Evolutionary conservation across 345 rosid genomes (phyloP), one percentile per base, ranked within the genome.

Genomic region (Firmiana major): DNA sequence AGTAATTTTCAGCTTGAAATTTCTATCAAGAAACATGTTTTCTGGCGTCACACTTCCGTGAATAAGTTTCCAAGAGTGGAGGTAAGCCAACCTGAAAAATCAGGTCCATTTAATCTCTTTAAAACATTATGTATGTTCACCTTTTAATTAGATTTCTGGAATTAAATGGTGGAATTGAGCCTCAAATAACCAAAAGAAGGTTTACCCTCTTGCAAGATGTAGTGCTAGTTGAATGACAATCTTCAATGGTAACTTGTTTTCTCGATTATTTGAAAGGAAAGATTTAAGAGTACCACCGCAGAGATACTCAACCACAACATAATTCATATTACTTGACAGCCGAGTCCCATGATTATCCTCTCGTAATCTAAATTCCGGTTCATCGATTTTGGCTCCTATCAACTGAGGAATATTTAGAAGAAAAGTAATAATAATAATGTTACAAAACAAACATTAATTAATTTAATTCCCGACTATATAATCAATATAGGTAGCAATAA

Each of bases 151-250:
- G 34, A 1, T 31, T 31, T 31, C 1, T 1, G 34, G 34, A 31
- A 31, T 31, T 31, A 24, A 22, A n/a, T 24, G 13, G 13, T n/a
- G 24, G 22, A 24, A n/a, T n/a, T 59, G 34, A 59, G 24, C 24
- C 13, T 53, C 1, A 6, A 49, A 19, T 42, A 7, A 42, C 45
- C 6, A 7, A 42, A 42, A 36, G 6, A 36, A 36, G 40, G 5
- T 54, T 73, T 49, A 75, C 83, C 84, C 84, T 65, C 63, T 55
- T 3, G 84, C 78, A 40, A 81, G 84, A 19, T 81, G 78, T 1
- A 77, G 45, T 0, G 78, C 71, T 0, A 81, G 65, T 6, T 74
- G 31, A 11, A 77, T 59, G 49, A 81, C 78, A 15, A 4, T 60
- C 36, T 59, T 57, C 38, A 81, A 81, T 28, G 62, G 16, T 11